Evolutionary conservation across 2,329 filamentous ascomycete species (phyloP).

Genomic region (Apiospora rasikravindrae): DNA sequence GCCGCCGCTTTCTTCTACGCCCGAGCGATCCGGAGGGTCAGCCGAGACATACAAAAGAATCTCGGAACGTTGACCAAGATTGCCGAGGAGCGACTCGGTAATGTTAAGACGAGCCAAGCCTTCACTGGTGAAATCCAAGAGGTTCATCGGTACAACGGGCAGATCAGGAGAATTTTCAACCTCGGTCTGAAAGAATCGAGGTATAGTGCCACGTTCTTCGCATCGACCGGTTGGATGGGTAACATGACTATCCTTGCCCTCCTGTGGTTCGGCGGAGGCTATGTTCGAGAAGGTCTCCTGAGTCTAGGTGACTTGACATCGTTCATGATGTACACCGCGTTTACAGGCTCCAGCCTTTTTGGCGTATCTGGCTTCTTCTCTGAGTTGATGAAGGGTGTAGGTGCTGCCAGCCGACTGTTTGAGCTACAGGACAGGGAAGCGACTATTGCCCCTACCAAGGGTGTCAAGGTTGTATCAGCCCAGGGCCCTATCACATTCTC

Average conservation of each 20-base stretch:
- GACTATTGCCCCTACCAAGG: constrained; percentile 85
- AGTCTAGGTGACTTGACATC: constrained; percentile 91
- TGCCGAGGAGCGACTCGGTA: constrained; percentile 95
- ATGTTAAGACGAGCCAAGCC: constrained; percentile 94
- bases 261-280: constrained; percentile 86
- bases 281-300: constrained; percentile 86
- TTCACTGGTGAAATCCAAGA: constrained; percentile 94
- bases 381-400: constrained; percentile 98
- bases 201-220: constrained; percentile 90
- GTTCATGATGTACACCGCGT: constrained; percentile 98
- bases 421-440: constrained; percentile 92
- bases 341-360: constrained; percentile 83
- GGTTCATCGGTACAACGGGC: constrained; percentile 86
- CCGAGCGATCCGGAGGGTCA: constrained; percentile 84
- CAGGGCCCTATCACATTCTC: constrained; percentile 88
- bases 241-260: constrained; percentile 96
- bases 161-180: constrained; percentile 89
- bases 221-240: constrained; percentile 84
- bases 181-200: constrained; percentile 87
- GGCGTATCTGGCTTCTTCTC: constrained; percentile 96
- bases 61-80: constrained; percentile 94
- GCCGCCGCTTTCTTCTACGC: constrained; percentile 92
- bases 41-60: constrained; percentile 91
- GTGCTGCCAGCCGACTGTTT: constrained; percentile 93
- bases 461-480: constrained; percentile 78